Percentiles rank a stretch among this genome's conserved stretches.
phyloP scores from a whole-genome alignment of 2,329 filamentous ascomycete genomes.

The Simplicillium sp. region DNA sequence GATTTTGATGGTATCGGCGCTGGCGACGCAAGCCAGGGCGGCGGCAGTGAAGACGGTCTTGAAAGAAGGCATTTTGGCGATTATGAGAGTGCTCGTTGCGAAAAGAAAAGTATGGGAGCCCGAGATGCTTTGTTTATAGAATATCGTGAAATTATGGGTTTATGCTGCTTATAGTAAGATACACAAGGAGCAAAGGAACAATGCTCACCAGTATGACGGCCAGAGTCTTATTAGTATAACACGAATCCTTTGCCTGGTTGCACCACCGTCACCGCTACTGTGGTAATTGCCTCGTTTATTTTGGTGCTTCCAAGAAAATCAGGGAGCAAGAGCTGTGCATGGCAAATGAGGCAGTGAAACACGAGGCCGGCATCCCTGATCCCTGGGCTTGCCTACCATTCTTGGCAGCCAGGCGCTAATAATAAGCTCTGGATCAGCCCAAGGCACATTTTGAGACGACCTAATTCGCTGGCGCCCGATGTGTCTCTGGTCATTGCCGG shows the following conservation, averaged over 20 bases:
- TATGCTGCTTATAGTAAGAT: no score
- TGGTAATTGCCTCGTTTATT: background rate
- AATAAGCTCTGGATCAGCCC: background rate
- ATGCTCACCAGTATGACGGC: no score
- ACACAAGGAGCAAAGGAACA: no score
- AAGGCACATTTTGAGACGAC: background rate
- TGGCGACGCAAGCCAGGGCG: slow-evolving; percentile 14
- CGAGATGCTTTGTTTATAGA: no score
- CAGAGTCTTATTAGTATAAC: no score
- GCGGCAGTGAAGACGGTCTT: slow-evolving; percentile 14
- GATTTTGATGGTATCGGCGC: slow-evolving; percentile 22
- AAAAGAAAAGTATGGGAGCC: no score
- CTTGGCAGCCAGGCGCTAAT: no score
- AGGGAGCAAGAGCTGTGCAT: background rate
- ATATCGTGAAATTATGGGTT: no score
- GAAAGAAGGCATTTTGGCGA: slow-evolving; percentile 18
- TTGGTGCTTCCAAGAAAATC: background rate
- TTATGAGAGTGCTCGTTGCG: no score
- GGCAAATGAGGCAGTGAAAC: background rate
- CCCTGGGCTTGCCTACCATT: background rate
- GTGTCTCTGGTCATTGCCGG: no score
- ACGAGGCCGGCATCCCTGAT: background rate
- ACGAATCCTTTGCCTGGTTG: background rate
- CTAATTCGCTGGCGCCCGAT: no score
- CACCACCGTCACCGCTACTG: background rate